Evolutionary conservation across 2,329 filamentous ascomycete genomes (phyloP).

Genomic region (Xylaria sp.): DNA sequence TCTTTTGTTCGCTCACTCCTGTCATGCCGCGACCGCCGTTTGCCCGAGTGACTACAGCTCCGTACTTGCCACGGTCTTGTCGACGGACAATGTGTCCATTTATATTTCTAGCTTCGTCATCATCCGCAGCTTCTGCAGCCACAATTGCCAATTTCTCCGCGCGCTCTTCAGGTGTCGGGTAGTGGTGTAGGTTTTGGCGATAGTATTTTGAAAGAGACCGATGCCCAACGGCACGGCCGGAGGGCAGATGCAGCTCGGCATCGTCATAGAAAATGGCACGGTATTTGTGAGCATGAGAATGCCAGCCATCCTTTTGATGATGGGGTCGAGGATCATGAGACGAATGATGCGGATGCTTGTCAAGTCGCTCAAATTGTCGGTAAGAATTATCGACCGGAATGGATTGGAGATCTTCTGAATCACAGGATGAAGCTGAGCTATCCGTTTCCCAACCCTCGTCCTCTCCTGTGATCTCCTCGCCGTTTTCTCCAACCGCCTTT

Average conservation of each 20-base stretch:
- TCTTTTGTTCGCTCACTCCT: conserved; percentile 80
- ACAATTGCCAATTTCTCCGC: conserved; percentile 73
- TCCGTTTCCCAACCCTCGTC: conserved; percentile 96
- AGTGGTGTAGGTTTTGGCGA: conserved; percentile 88
- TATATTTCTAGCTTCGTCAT: conserved; percentile 45
- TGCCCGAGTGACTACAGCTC: conserved; percentile 71
- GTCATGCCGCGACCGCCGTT: conserved; percentile 81
- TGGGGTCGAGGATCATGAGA: conserved; percentile 76
- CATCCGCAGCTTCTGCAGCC: conserved; percentile 41
- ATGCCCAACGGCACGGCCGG: conserved; percentile 89
- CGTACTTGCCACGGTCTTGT: conserved; percentile 56
- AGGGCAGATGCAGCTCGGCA: conserved; percentile 91
- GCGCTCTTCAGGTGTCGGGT: conserved; percentile 82
- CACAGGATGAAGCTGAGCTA: conserved; percentile 86
- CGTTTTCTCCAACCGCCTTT: conserved; percentile 62
- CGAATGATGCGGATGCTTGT: conserved; percentile 79
- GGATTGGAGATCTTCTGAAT: conserved; percentile 83
- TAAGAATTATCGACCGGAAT: conserved; percentile 79
- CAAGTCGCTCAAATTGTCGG: conserved; percentile 76
- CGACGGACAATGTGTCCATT: conserved; percentile 51
- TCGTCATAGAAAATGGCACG: conserved; percentile 90
- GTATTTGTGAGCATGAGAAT: conserved; percentile 83
- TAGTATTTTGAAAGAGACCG: conserved; percentile 88
- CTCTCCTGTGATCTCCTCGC: conserved; percentile 64
- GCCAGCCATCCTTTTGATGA: conserved; percentile 79